Percentiles rank a stretch among this genome's conserved stretches.
phyloP scores from a whole-genome alignment of 129 eudicot genomes.

The Rutidosis leptorrhynchoides region DNA sequence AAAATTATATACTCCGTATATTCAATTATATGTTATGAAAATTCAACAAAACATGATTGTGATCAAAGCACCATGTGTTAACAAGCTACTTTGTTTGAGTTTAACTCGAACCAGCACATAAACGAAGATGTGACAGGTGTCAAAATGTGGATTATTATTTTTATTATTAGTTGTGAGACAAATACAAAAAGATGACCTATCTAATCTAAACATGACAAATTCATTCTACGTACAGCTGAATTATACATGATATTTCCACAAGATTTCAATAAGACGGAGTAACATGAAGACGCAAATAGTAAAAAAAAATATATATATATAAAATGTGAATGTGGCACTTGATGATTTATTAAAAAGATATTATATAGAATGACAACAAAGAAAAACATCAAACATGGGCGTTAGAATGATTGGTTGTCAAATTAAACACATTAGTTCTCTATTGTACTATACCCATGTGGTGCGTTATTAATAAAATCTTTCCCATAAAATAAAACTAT shows the following conservation, averaged over 20 bases:
- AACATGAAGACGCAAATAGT: slow-evolving; percentile 17
- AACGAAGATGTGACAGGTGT: background rate
- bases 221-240: background rate
- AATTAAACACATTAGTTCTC: slow-evolving; percentile 25
- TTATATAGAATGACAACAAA: slow-evolving; percentile 34
- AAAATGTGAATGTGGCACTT: slow-evolving; percentile 18
- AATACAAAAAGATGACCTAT: background rate
- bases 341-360: slow-evolving; percentile 28
- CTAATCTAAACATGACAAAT: background rate
- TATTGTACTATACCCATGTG: slow-evolving; percentile 32
- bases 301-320: background rate
- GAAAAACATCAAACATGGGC: slow-evolving; percentile 22
- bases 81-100: background rate
- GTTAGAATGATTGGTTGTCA: slow-evolving; percentile 32
- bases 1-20: no score
- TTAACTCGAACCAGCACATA: background rate
- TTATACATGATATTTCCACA: background rate
- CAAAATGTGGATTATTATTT: background rate
- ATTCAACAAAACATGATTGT: no score
- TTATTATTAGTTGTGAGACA: background rate
- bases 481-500: no score
- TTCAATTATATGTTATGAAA: no score
- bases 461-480: slow-evolving; percentile 16
- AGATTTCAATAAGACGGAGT: slow-evolving; percentile 1
- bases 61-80: background rate